Evolutionary conservation across 163 green algal species (phyloP).

Genomic region (Prototheca cutis): DNA sequence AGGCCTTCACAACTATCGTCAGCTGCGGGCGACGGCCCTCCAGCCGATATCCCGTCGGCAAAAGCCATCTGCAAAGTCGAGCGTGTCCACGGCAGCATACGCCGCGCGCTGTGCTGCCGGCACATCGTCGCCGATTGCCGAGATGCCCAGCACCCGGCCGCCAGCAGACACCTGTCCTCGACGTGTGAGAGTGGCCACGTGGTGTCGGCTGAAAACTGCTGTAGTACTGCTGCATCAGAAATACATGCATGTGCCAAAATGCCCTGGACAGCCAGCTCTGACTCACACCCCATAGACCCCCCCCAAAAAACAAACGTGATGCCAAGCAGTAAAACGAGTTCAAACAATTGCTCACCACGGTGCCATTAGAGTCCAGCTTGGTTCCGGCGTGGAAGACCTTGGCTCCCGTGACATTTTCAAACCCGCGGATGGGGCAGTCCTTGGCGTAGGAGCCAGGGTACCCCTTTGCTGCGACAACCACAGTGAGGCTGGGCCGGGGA

Average conservation of each 20-base stretch:
- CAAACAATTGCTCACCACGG: background rate
- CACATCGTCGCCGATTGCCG: slow-evolving; percentile 62
- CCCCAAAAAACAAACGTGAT: background rate
- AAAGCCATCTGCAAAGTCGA: slow-evolving; percentile 82
- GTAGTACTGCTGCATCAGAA: too few species aligned
- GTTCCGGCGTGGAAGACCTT: slow-evolving; percentile 79
- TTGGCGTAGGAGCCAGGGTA: slow-evolving; percentile 90
- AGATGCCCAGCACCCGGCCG: slow-evolving; percentile 86
- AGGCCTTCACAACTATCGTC: too few species aligned
- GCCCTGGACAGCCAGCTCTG: too few species aligned
- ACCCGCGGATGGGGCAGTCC: slow-evolving; percentile 59
- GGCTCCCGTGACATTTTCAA: slow-evolving; percentile 52
- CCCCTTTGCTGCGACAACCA: slow-evolving; percentile 88
- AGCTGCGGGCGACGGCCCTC: slow-evolving; percentile 56
- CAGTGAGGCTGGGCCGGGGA: slow-evolving; percentile 54
- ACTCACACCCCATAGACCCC: too few species aligned
- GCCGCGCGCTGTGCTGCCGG: slow-evolving; percentile 69
- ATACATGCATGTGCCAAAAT: too few species aligned
- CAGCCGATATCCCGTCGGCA: slow-evolving; percentile 90
- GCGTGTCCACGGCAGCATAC: slow-evolving; percentile 80
- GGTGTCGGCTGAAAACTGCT: too few species aligned
- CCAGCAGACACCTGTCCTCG: slow-evolving; percentile 56
- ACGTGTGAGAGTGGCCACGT: too few species aligned
- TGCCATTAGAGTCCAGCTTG: background rate
- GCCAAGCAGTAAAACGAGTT: background rate